Evolutionary conservation across 1,284 basidiomycete genomes (phyloP).

Genomic region (Naganishia sp.): DNA sequence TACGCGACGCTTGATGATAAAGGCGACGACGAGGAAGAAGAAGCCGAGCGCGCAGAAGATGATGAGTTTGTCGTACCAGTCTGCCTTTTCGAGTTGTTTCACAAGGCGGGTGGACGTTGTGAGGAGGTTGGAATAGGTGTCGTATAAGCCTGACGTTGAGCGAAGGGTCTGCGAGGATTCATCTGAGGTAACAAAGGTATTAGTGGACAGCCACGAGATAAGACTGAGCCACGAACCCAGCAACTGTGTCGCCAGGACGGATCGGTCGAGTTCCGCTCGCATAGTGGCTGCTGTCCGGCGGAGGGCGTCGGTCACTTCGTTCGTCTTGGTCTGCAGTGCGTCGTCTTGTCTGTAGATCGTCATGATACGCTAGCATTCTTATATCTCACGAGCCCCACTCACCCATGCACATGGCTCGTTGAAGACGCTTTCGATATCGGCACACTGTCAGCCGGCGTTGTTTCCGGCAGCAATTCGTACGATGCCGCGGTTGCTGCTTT

Average conservation of each 20-base stretch:
- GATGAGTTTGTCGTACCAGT: conserved; percentile 85
- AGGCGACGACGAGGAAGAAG: conserved; percentile 79
- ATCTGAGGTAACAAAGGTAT: conserved; percentile 57
- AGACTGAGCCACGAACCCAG: conserved; percentile 61
- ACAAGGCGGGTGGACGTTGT: conserved; percentile 77
- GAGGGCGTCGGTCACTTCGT: conserved; percentile 81
- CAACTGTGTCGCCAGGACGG: conserved; percentile 79
- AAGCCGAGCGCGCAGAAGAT: conserved; percentile 75
- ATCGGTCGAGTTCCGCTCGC: conserved; percentile 86
- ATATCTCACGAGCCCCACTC: not conserved
- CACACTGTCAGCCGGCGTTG: not conserved
- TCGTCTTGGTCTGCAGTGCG: conserved; percentile 78
- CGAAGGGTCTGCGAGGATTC: conserved; percentile 73
- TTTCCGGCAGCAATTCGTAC: conserved; percentile 32
- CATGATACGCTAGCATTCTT: not conserved
- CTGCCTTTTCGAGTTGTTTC: conserved; percentile 78
- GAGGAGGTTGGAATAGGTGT: conserved; percentile 71
- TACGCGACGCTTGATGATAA: conserved; percentile 81
- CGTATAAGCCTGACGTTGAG: conserved; percentile 75
- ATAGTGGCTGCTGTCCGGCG: conserved; percentile 79
- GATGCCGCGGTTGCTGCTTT: conserved; percentile 23
- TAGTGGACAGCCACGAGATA: not conserved
- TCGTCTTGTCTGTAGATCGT: conserved; percentile 64
- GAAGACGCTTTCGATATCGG: not conserved
- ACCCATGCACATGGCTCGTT: conserved; percentile 4